A percentile compares a stretch with the other conserved stretches of the same genome.
These are phyloP conservation scores for Camellia japonica DNA, from an alignment of 148 eudicot genomes.

Conservation along the genomic window DNA sequence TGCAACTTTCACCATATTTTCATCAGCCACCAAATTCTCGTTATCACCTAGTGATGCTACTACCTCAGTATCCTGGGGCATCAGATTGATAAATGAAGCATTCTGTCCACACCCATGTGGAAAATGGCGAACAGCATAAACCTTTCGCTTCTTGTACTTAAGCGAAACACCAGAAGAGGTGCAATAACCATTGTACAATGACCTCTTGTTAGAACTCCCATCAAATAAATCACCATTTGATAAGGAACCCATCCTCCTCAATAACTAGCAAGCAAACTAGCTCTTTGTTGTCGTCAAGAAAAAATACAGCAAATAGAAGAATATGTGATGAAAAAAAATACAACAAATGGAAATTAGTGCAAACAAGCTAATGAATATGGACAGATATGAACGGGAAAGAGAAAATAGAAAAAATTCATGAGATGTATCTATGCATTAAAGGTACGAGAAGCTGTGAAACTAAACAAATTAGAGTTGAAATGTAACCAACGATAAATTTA, in stretches of 20 bases:
- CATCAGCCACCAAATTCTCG: slow-evolving; percentile 7
- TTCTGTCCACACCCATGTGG: slow-evolving; percentile 73
- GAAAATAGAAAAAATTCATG: not conserved
- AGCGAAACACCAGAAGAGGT: slow-evolving; percentile 25
- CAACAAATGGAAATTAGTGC: not conserved
- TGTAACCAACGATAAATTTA: no score
- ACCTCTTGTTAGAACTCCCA: slow-evolving; percentile 29
- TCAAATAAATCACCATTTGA: slow-evolving; percentile 21
- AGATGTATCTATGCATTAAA: not conserved
- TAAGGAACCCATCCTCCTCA: slow-evolving; percentile 29
- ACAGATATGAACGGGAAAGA: not conserved
- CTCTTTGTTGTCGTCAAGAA: not conserved
- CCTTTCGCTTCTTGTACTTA: slow-evolving; percentile 51
- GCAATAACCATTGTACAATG: slow-evolving; percentile 32
- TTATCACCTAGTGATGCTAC: slow-evolving; percentile 5
- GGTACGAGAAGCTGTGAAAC: not conserved
- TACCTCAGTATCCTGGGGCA: slow-evolving; percentile 10
- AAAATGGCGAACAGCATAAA: slow-evolving; percentile 57
- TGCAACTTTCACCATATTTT: slow-evolving; percentile 6
- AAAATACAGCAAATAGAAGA: not conserved
- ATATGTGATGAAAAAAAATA: not conserved
- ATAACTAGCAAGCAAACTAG: not conserved
- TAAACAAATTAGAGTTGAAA: no score
- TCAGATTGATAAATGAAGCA: slow-evolving; percentile 16
- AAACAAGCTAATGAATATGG: not conserved